Conservation (phyloP, 116 monocot species). For the Phalaenopsis hybrid region DNA sequence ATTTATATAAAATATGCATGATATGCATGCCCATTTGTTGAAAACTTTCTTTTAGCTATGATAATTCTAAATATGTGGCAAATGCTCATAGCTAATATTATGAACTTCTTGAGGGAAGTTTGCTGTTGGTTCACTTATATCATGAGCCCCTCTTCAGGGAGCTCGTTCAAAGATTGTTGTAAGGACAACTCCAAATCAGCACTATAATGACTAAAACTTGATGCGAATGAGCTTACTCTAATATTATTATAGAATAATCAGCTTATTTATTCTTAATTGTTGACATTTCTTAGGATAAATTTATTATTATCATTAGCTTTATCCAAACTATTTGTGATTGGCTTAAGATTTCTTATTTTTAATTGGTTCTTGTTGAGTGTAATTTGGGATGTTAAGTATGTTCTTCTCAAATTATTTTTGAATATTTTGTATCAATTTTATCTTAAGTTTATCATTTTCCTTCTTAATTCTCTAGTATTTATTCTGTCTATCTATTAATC, state of each 20-base stretch:
- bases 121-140: background rate
- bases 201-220: background rate
- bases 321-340: no score
- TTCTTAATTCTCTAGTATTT: no score
- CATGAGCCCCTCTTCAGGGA: background rate
- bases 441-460: no score
- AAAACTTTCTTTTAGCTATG: background rate
- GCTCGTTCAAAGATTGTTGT: background rate
- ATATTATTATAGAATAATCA: background rate
- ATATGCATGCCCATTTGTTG: slow-evolving; percentile 1
- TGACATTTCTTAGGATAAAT: background rate
- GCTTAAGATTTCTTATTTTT: no score
- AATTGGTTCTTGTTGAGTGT: no score
- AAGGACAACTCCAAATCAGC: background rate
- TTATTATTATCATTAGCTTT: no score
- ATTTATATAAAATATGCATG: background rate
- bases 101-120: background rate
- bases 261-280: background rate
- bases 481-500: no score
- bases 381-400: no score
- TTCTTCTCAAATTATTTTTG: no score
- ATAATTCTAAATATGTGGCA: background rate
- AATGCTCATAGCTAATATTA: background rate
- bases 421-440: no score
- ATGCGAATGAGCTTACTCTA: background rate